A percentile compares a stretch with the other conserved stretches of the same genome.
Conservation (phyloP, 1,139 yeast species). For the Pneumocystis oryctolagi region DNA sequence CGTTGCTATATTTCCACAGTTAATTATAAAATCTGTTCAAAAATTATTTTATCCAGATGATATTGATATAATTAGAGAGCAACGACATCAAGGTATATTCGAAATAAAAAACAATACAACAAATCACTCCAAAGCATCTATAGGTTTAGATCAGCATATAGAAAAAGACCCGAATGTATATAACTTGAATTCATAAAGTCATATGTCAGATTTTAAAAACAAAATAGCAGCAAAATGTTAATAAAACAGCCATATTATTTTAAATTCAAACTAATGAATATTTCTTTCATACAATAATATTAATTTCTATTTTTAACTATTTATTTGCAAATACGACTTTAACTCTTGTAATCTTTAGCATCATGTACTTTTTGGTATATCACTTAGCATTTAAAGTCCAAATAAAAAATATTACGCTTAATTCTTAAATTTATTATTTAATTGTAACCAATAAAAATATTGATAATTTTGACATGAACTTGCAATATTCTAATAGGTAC, state of each 20-base stretch:
- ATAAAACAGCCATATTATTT: background rate
- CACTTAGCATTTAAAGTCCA: background rate
- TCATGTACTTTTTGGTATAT: background rate
- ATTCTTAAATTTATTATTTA: background rate
- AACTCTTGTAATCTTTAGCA: background rate
- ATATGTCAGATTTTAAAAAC: background rate
- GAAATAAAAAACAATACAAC: slow-evolving; percentile 8
- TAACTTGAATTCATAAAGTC: background rate
- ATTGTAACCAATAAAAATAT: background rate
- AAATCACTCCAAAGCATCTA: background rate
- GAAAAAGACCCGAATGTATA: background rate
- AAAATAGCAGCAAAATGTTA: background rate
- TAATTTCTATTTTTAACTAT: background rate
- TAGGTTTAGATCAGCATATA: background rate
- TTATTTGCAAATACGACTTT: background rate
- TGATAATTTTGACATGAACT: background rate
- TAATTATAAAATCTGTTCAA: slow-evolving; percentile 46
- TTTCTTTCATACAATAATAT: background rate
- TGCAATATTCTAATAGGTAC: background rate
- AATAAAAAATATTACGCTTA: background rate
- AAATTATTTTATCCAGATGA: slow-evolving; percentile 60
- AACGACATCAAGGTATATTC: slow-evolving; percentile 18
- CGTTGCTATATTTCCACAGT: slow-evolving; percentile 64
- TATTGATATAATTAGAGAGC: slow-evolving; percentile 74
- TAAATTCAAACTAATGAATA: background rate